Evolutionary conservation across 768 basidiomycete genomes (phyloP), one percentile per base, ranked within the genome.

Genomic region (Lyophyllum decastes): DNA sequence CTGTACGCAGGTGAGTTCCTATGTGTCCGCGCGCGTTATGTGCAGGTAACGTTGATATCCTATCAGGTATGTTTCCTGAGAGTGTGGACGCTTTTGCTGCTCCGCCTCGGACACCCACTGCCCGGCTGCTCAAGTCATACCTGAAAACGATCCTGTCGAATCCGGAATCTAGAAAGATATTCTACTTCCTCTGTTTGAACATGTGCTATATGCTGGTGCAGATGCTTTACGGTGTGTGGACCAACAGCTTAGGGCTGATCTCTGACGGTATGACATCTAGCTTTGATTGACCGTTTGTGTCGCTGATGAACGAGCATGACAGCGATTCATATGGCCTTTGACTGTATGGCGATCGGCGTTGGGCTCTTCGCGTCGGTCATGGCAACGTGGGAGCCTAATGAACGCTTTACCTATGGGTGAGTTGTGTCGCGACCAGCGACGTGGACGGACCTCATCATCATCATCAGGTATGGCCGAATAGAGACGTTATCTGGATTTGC

Each of bases 261-360:
- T 97, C 95, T 10, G 97, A 99, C 69, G 95, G 96, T 96, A 59
- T 46, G 68, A 60, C 26, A 7, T 25, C 22, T 19, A 41, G 25
- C 9, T 57, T 61, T 8, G 21, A 52, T 53, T 9, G 30, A 19
- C 27, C 7, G 40, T 30, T 27, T n/a, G 49, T 55, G 47, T 59
- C n/a, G 8, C 35, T 49, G 19, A 55, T 22, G 54, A 62, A 51
- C 54, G 5, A 7, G 27, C 38, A 33, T 34, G 51, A 5, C 62
- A 98, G 96, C 97, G 21, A 98, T 99, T 35, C 97, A 99, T 68
- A 99, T 98, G 97, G 93, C 94, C 11, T 99, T 99, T 64, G 97
- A 99, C 74, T 98, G 97, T 68, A 87, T 98, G 83, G 96, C 96
- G 0, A 94, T 99, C 51, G 94, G 87, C 0, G 92, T 99, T 52